Conservation (phyloP, 2,329 filamentous ascomycete species). For the Hyphodiscus sp. region DNA sequence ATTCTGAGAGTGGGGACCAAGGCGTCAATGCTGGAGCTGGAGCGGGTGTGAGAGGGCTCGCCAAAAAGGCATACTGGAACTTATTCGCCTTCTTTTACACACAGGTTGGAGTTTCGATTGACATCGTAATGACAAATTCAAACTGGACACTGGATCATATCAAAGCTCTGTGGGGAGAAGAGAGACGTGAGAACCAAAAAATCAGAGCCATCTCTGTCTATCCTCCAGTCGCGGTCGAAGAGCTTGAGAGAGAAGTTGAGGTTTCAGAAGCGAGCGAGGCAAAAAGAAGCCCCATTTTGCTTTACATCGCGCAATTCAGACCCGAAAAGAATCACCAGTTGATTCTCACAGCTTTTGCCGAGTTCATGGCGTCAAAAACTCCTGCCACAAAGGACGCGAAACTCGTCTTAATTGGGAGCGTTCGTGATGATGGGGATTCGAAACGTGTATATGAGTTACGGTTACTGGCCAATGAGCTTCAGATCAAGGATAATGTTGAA, state of each 20-base stretch:
- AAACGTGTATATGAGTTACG: constrained; percentile 84
- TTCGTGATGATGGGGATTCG: constrained; percentile 76
- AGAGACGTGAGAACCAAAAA: constrained; percentile 39
- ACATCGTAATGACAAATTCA: constrained; percentile 97
- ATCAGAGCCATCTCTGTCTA: constrained; percentile 67
- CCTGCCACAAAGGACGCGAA: constrained; percentile 50
- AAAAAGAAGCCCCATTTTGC: constrained; percentile 61
- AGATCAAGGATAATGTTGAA: constrained; percentile 74
- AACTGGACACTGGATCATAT: constrained; percentile 89
- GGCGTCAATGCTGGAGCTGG: constrained; percentile 83
- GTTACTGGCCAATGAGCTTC: constrained; percentile 77
- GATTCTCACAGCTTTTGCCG: constrained; percentile 76
- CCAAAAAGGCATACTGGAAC: constrained; percentile 81
- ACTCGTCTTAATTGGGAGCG: constrained; percentile 82
- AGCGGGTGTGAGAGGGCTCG: constrained; percentile 58
- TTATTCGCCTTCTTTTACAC: constrained; percentile 78
- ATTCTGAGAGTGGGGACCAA: constrained; percentile 49
- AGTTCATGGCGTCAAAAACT: constrained; percentile 56
- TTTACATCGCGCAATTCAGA: constrained; percentile 96
- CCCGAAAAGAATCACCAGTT: constrained; percentile 95
- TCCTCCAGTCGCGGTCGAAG: constrained; percentile 84
- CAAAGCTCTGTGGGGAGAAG: constrained; percentile 67
- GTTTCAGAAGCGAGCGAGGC: constrained; percentile 64
- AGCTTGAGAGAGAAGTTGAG: constrained; percentile 69
- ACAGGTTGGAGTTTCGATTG: constrained; percentile 73